phyloP scores from a whole-genome alignment of 352 stramenopile genomes.

The Phytopythium vexans region DNA sequence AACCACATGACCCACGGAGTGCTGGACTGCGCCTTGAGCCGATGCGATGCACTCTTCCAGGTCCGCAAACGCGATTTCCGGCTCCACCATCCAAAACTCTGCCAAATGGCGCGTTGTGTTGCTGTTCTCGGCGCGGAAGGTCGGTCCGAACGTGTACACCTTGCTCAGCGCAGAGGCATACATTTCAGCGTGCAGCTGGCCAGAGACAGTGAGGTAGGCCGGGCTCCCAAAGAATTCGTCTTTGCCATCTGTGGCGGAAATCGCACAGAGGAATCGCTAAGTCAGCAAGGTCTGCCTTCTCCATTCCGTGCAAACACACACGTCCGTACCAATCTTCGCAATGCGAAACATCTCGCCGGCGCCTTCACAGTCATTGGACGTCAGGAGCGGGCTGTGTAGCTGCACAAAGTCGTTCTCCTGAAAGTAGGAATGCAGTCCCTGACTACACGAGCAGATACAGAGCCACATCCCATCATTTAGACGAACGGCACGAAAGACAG shows the following conservation, averaged over 20 bases:
- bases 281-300: neutral
- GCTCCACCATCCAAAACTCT: conserved; percentile 99
- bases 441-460: conserved; percentile 22
- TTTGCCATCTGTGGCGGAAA: conserved; percentile 60
- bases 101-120: conserved; percentile 97
- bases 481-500: too few relatives aligned
- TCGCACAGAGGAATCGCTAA: conserved; percentile 7
- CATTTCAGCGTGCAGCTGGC: conserved; percentile 95
- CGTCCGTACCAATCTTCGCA: conserved; percentile 50
- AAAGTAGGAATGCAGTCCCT: conserved; percentile 72
- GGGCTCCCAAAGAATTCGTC: conserved; percentile 93
- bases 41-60: conserved; percentile 91
- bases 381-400: conserved; percentile 94
- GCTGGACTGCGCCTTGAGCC: conserved; percentile 91
- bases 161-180: conserved; percentile 96
- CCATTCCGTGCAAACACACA: neutral
- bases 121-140: conserved; percentile 98
- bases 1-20: conserved; percentile 76
- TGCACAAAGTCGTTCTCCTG: conserved; percentile 77
- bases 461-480: neutral
- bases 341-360: conserved; percentile 98
- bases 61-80: conserved; percentile 84
- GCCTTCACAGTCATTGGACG: conserved; percentile 97
- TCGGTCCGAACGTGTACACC: conserved; percentile 99
- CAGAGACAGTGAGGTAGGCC: conserved; percentile 89